Base-by-base conservation (phyloP, 164 flowering plant genomes). In the Magnolia changhungtana region DNA sequence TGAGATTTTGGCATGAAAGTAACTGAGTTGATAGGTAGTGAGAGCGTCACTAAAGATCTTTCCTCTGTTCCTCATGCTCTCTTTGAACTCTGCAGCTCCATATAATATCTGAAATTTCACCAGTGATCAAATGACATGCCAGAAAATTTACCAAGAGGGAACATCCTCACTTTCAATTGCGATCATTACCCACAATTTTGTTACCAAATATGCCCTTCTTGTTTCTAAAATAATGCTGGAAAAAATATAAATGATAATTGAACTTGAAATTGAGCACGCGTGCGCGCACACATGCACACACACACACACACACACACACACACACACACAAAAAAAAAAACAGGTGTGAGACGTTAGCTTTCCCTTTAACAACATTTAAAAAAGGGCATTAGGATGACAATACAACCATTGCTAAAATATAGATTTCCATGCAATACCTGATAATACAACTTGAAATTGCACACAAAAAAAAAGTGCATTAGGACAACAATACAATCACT, bases 41-140 rank as follows among this genome's bases (percentile, higher is more conserved):
- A 87, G 75, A 8, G 98, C 93, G 20, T 92, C 97, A 1, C 83
- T 14, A 50, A 80, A 83, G 4, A 95, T 81, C 0, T 89, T 90
- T 16, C 82, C 81, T 14, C 19, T 37, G 0, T 50, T 67, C 81
- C 85, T 88, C 11, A 61, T 9, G 67, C 92, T 89, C 27, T 83
- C 79, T 68, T 89, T 87, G 49, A 88, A 85, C 13, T 88, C 89
- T 0, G 77, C 65, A 63, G 90, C 91, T 0, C 70, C 89, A 73
- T 90, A 93, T 27, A 95, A 67, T 23, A 85, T 71, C 98, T 93
- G 71, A 72, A 78, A 67, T 37, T 73, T 69, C 20, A 72, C 4
- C 31, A 37, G 45, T 3, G 51, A 55, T 52, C 31, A 71, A 0
- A 21, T 29, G 52, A 64, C 6, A 8, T 18, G 13, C 5, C 10